A percentile compares a stretch with the other conserved stretches of the same genome.
Conservation (phyloP, 371 early-diverging fungal species). For the Saksenaea oblongispora region DNA sequence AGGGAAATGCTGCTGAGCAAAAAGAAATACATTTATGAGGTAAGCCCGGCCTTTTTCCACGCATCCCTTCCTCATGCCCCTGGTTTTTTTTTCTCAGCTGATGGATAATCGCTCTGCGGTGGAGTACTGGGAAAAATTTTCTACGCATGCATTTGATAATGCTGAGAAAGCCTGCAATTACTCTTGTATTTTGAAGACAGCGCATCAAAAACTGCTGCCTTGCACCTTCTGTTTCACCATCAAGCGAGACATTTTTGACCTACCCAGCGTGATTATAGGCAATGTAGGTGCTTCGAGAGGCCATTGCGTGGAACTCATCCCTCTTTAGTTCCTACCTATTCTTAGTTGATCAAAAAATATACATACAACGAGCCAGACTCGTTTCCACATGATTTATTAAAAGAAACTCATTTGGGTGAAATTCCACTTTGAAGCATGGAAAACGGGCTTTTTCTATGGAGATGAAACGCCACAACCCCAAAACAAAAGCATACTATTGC, state of each 20-base stretch:
- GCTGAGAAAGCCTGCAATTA: slow-evolving; percentile 80
- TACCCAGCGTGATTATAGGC: slow-evolving; percentile 86
- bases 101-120: slow-evolving; percentile 90
- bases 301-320: too few relatives aligned
- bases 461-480: too few relatives aligned
- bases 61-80: too few relatives aligned
- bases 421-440: too few relatives aligned
- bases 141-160: slow-evolving; percentile 88
- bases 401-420: too few relatives aligned
- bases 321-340: slow-evolving; percentile 22
- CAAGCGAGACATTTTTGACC: slow-evolving; percentile 89
- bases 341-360: slow-evolving; percentile 14
- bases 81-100: slow-evolving; percentile 49
- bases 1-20: slow-evolving; percentile 72
- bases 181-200: slow-evolving; percentile 71
- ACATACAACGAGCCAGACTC: too few relatives aligned
- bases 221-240: slow-evolving; percentile 92
- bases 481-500: too few relatives aligned
- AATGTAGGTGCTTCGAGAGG: slow-evolving; percentile 60
- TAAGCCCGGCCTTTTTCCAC: too few relatives aligned
- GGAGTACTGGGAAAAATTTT: slow-evolving; percentile 91
- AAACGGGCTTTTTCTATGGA: too few relatives aligned
- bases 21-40: slow-evolving; percentile 81
- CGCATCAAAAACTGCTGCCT: slow-evolving; percentile 66
- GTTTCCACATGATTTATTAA: too few relatives aligned